Percentiles rank a stretch among this genome's conserved stretches.
phyloP scores from a whole-genome alignment of 2,329 filamentous ascomycete species.

The Thelonectria discophora region DNA sequence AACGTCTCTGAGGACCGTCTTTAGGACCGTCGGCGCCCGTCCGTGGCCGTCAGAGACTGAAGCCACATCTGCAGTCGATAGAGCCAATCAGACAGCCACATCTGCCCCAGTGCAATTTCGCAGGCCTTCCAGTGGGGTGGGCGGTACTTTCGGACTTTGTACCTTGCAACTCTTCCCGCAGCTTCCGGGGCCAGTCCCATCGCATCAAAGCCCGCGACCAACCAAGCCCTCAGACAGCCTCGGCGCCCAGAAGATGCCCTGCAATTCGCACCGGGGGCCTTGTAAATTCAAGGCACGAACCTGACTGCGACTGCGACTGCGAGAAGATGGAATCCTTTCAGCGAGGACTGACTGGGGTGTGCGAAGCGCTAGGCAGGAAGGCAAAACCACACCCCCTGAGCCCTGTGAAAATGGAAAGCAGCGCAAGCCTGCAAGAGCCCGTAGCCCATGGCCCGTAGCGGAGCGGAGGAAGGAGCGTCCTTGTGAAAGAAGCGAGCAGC shows the following conservation, averaged over 20 bases:
- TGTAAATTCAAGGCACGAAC: slow-evolving; percentile 2
- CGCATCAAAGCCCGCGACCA: slow-evolving; percentile 11
- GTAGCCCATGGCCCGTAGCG: slow-evolving; percentile 5
- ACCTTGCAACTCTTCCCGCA: slow-evolving; percentile 41
- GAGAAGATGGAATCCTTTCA: slow-evolving; percentile 7
- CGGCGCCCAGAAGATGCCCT: slow-evolving; percentile 1
- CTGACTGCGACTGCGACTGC: too few species aligned
- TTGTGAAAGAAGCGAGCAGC: background rate
- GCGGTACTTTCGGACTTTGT: slow-evolving; percentile 38
- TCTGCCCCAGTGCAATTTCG: slow-evolving; percentile 41
- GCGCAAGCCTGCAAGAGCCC: slow-evolving; percentile 1
- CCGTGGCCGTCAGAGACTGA: slow-evolving; percentile 31
- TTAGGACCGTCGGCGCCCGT: slow-evolving; percentile 16
- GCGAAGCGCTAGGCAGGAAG: background rate
- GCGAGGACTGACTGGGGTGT: background rate
- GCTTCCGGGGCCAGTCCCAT: slow-evolving; percentile 38
- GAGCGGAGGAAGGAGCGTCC: slow-evolving; percentile 13
- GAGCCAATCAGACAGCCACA: slow-evolving; percentile 35
- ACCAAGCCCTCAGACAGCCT: background rate
- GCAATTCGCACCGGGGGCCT: slow-evolving; percentile 6
- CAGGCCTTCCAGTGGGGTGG: slow-evolving; percentile 31
- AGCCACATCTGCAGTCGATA: slow-evolving; percentile 18
- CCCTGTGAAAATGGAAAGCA: slow-evolving; percentile 2
- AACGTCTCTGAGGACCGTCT: slow-evolving; percentile 4
- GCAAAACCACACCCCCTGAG: slow-evolving; percentile 1